Percentiles rank a stretch among this genome's conserved stretches.
These are phyloP conservation scores for thale cress (Arabidopsis thaliana) DNA, from an alignment of 345 rosid species.

Conservation along the genomic window DNA sequence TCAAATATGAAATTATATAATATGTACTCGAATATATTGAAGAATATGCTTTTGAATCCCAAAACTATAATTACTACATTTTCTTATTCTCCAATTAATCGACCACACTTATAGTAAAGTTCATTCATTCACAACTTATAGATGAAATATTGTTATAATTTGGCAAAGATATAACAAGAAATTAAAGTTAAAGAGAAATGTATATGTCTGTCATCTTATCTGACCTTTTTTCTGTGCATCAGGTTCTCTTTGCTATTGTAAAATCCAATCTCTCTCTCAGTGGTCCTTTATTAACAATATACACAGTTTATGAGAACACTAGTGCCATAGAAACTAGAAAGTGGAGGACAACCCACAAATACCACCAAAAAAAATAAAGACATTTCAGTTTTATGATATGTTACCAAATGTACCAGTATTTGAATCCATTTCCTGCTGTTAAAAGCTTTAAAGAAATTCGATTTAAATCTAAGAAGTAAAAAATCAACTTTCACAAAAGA, in stretches of 20 bases:
- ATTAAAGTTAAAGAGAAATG: conserved; percentile 4
- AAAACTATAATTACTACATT: conserved; percentile 7
- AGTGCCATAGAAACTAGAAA: conserved; percentile 28
- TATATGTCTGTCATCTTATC: conserved; percentile 25
- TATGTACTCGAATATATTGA: neutral
- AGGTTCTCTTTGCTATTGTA: conserved; percentile 36
- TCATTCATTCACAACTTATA: conserved; percentile 12
- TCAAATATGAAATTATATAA: conserved; percentile 8
- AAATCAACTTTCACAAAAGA: conserved; percentile 10
- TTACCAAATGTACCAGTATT: neutral
- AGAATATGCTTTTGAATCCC: conserved; percentile 20
- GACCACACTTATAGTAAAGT: conserved; percentile 13
- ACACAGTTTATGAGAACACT: conserved; percentile 33
- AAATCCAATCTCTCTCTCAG: conserved; percentile 35
- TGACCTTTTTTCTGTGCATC: conserved; percentile 28
- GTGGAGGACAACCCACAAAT: conserved; percentile 42
- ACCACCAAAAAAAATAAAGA: neutral
- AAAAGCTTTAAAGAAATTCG: neutral
- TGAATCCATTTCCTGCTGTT: conserved; percentile 1
- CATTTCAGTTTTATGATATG: neutral
- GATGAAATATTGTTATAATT: neutral
- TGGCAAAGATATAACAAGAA: conserved; percentile 5
- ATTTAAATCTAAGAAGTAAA: neutral
- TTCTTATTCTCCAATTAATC: neutral
- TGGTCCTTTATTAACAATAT: conserved; percentile 34